A percentile compares a stretch with the other conserved stretches of the same genome.
phyloP scores from a whole-genome alignment of 495 filamentous ascomycete species.

The Trichoderma reesei region DNA sequence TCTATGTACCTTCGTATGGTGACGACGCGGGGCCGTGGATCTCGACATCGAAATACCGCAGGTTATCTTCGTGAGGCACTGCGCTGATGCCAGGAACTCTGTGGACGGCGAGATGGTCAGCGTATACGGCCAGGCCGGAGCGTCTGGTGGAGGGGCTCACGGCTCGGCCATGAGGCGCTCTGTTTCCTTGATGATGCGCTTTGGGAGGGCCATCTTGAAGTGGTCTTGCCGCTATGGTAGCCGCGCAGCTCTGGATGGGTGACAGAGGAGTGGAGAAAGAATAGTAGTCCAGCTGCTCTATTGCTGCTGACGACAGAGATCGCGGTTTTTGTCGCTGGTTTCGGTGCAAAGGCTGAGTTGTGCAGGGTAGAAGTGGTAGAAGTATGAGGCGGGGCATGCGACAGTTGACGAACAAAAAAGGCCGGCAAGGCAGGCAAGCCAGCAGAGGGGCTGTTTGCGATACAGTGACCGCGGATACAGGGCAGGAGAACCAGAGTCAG shows the following conservation, averaged over 20 bases:
- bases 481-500: neutral
- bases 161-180: slow-evolving; percentile 94
- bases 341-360: neutral
- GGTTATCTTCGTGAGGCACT: slow-evolving; percentile 95
- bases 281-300: neutral
- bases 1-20: slow-evolving; percentile 71
- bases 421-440: neutral
- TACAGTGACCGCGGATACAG: neutral
- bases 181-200: slow-evolving; percentile 97
- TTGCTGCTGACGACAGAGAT: neutral
- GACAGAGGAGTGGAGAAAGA: neutral
- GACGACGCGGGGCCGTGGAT: slow-evolving; percentile 92
- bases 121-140: neutral
- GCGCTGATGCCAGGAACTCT: slow-evolving; percentile 96
- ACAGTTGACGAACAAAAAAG: neutral
- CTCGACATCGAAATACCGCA: slow-evolving; percentile 94
- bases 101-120: slow-evolving; percentile 14
- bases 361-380: neutral
- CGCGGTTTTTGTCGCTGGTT: neutral
- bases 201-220: slow-evolving; percentile 63
- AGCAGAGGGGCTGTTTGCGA: slow-evolving; percentile 2
- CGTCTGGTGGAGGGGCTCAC: slow-evolving; percentile 42
- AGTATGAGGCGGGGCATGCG: slow-evolving; percentile 6
- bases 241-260: neutral
- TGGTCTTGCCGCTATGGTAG: neutral